Conservation (phyloP, 306 rosid species). For the Trifolium dubium region DNA sequence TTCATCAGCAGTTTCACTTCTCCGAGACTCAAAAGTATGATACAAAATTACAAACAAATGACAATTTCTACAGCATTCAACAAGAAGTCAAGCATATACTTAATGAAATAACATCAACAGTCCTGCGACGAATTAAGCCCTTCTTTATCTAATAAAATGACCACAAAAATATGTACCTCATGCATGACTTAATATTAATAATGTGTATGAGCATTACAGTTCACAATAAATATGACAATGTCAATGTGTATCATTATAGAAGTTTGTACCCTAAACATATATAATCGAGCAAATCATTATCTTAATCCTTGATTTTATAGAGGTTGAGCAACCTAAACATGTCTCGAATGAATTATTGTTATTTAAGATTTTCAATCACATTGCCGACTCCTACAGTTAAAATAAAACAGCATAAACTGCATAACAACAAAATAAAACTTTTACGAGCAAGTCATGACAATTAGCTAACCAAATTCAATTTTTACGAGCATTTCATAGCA, state of each 20-base stretch:
- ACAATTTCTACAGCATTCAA: slow-evolving; percentile 28
- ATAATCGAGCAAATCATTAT: neutral
- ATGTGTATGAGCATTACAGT: neutral
- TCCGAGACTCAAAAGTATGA: slow-evolving; percentile 6
- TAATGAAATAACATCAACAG: neutral
- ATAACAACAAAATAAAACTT: neutral
- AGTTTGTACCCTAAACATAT: slow-evolving; percentile 6
- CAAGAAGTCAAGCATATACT: neutral
- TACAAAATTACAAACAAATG: slow-evolving; percentile 11
- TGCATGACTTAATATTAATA: neutral
- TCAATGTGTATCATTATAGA: neutral
- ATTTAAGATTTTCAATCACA: neutral
- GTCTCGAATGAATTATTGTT: neutral
- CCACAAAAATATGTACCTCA: slow-evolving; percentile 6
- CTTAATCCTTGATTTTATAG: neutral
- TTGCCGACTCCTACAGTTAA: neutral
- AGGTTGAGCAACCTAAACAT: too few species aligned
- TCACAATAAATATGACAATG: neutral
- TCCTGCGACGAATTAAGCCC: neutral
- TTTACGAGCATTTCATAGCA: neutral
- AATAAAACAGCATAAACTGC: neutral
- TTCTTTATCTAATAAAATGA: slow-evolving; percentile 10
- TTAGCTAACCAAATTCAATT: neutral
- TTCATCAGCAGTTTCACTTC: slow-evolving; percentile 15
- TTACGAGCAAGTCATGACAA: neutral